These are phyloP conservation scores for Piper betle DNA, from an alignment of 164 flowering plant species.

Conservation along the genomic window DNA sequence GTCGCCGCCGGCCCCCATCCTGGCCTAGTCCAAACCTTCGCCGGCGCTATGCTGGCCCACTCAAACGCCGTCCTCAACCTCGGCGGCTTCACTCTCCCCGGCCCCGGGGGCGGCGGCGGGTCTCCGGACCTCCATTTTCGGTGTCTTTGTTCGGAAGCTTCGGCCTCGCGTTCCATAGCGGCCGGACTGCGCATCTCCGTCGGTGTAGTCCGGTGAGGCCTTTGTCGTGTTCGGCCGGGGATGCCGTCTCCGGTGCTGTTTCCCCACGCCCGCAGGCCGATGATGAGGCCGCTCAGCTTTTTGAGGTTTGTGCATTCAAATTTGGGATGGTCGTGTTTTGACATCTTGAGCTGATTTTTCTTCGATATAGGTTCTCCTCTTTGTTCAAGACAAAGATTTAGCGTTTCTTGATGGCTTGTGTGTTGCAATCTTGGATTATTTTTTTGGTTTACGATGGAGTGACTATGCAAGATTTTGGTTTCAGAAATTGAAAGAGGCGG, in stretches of 20 bases:
- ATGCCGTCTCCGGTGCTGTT: neutral
- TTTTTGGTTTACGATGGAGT: neutral
- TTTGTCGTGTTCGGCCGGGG: neutral
- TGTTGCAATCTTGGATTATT: neutral
- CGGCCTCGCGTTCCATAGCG: neutral
- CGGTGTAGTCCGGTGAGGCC: neutral
- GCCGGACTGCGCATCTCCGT: neutral
- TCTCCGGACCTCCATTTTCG: too few species aligned
- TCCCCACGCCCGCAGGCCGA: conserved; percentile 2
- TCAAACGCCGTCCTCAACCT: too few species aligned
- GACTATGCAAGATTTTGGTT: neutral
- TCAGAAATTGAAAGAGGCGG: conserved; percentile 70
- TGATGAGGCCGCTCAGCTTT: conserved; percentile 25
- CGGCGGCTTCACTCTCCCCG: too few species aligned
- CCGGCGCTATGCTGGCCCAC: too few species aligned
- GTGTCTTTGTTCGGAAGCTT: too few species aligned
- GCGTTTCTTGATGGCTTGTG: neutral
- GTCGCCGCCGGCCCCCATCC: too few species aligned
- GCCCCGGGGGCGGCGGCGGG: too few species aligned
- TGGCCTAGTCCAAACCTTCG: too few species aligned
- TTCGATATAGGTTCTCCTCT: neutral
- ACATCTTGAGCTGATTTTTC: neutral
- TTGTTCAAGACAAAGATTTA: neutral
- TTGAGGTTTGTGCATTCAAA: conserved; percentile 23
- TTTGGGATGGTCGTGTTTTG: neutral